Base-by-base conservation (phyloP, 2,329 filamentous ascomycete species). In the Botrytis hyacinthi region DNA sequence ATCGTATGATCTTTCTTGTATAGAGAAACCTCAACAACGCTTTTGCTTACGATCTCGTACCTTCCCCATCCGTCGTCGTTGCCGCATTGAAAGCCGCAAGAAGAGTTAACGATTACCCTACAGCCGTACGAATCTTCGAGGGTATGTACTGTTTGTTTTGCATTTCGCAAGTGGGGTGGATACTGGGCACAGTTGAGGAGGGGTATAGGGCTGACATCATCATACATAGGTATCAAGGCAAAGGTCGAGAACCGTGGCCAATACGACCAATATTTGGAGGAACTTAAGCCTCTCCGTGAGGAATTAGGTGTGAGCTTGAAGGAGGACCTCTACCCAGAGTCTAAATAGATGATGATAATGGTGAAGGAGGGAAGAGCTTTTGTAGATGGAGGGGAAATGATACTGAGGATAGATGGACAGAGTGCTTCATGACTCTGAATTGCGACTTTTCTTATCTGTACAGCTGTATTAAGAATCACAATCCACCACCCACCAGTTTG, bases 161-260 rank as follows among this genome's bases (percentile, higher is more conserved):
- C 48, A 77, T 68, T 35, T 42, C 57, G 40, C 48, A 63, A 29
- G 54, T 35, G 68, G 75, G 81, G 81, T 97, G 95, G 95, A 82
- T 92, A 98, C 89, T 97, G 97, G 87, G 93, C 94, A 85, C 98
- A 99, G 91, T 96, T 98, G 80, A 96, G 99, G 90, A 98, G 97
- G 90, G 92, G 94, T 82, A 96, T 40, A 37, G 54, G 68, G 70
- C 77, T 79, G 65, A 79, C 69, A 42, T 60, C 54, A 54, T 46
- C 46, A 29, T 44, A n/a, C 66, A 75, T 81, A 97, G 95, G 95
- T 82, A 92, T 99, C 89, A 98, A 97, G 88, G 93, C 94, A 85
- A 99, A 99, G 91, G 96, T 98, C 80, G 96, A 99, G 90, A 99
- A 97, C 90, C 92, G 94, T 85, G 90, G 90, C 82, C 96, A 99